Evolutionary conservation across 495 filamentous ascomycete genomes (phyloP).

Genomic region (Neurospora africana): DNA sequence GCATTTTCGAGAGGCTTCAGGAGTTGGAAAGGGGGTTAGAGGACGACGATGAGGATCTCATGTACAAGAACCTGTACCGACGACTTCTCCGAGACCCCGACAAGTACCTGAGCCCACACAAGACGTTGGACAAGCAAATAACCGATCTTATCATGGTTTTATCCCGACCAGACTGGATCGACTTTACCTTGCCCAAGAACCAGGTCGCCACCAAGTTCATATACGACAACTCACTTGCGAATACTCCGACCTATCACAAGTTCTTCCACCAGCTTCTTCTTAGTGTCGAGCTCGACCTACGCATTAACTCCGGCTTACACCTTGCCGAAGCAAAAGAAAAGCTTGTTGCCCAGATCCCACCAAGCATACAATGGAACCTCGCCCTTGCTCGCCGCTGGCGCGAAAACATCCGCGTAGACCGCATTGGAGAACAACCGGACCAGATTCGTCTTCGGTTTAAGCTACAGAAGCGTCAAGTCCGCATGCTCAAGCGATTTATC

Average conservation of each 20-base stretch:
- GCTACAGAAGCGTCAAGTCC: conserved; percentile 46
- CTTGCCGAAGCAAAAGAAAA: conserved; percentile 43
- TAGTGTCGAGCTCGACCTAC: conserved; percentile 54
- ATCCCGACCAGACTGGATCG: conserved; percentile 52
- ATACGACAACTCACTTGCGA: conserved; percentile 30
- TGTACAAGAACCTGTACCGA: conserved; percentile 45
- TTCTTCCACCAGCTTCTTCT: conserved; percentile 68
- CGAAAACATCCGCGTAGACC: conserved; percentile 52
- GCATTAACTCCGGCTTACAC: conserved; percentile 46
- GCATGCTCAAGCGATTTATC: conserved; percentile 53
- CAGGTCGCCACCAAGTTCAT: conserved; percentile 58
- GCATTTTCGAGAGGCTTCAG: conserved; percentile 44
- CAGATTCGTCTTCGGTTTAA: conserved; percentile 48
- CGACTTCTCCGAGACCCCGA: conserved; percentile 43
- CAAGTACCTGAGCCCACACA: conserved; percentile 37
- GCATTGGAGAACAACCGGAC: conserved; percentile 28
- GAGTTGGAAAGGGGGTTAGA: conserved; percentile 47
- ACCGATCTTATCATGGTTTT: conserved; percentile 55
- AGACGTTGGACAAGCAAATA: conserved; percentile 55
- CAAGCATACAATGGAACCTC: conserved; percentile 57
- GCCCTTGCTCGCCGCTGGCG: conserved; percentile 58
- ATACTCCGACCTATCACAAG: conserved; percentile 34
- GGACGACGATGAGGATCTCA: conserved; percentile 41
- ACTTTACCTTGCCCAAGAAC: conserved; percentile 52
- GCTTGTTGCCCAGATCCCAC: conserved; percentile 48